Evolutionary conservation across 352 stramenopile genomes (phyloP).

Genomic region (Lagenidium sp.): DNA sequence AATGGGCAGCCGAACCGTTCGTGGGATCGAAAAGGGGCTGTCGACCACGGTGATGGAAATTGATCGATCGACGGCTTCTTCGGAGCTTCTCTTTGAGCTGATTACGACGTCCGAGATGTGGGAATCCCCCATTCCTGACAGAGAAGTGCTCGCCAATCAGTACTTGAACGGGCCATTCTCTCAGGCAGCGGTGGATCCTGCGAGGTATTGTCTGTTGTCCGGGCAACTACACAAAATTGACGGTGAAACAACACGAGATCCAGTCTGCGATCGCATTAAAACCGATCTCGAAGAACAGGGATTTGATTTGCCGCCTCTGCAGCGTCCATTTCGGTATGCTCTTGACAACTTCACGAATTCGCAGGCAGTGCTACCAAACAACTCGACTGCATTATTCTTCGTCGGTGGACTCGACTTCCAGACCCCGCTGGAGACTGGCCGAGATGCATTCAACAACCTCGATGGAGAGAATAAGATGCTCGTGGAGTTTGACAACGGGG

Average conservation of each 20-base stretch:
- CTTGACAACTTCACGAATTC: constrained; percentile 24
- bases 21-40: neutral
- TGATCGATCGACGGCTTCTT: neutral
- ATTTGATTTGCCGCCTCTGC: neutral
- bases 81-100: constrained; percentile 21
- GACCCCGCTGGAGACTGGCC: constrained; percentile 28
- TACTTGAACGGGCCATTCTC: constrained; percentile 11
- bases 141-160: neutral
- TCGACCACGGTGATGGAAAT: neutral
- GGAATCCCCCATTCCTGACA: constrained; percentile 10
- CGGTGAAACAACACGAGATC: constrained; percentile 8
- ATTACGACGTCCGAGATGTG: constrained; percentile 30
- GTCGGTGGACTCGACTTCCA: constrained; percentile 31
- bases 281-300: too few relatives aligned
- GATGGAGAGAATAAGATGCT: constrained; percentile 24
- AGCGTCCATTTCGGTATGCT: constrained; percentile 18
- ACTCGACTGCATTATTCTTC: constrained; percentile 30
- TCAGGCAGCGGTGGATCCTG: constrained; percentile 1
- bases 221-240: constrained; percentile 10
- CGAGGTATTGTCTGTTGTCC: constrained; percentile 19
- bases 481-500: constrained; percentile 31
- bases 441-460: constrained; percentile 16
- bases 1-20: neutral
- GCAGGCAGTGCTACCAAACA: constrained; percentile 16
- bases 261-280: neutral